Evolutionary conservation across 139 green algal species (phyloP), one percentile per base, ranked within the genome.

Genomic region (Coccomyxa sp.): DNA sequence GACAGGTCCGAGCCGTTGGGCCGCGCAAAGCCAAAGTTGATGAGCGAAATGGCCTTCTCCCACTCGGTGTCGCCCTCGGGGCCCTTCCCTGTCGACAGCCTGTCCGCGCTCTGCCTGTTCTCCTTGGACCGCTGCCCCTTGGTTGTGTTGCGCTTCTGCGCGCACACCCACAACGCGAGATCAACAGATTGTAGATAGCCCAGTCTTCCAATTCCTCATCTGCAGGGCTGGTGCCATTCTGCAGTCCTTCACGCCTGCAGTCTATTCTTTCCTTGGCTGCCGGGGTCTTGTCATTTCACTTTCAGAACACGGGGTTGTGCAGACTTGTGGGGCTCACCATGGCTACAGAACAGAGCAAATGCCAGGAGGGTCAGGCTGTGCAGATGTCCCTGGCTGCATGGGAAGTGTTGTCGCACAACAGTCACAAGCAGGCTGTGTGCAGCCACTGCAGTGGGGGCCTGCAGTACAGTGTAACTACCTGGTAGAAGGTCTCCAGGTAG

Each of bases 401-500:
- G 31, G 24, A 2, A 7, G 34, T 39, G 24, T 38, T 27, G 6
- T 14, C 3, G 31, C 5, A 73, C 24, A 5, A 3, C 2, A 73
- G 68, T 14, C 22, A 5, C 4, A 73, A 73, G 68, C 68, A 73
- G 24, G 2, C 12, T 73, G n/a, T 14, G 24, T 73, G 31, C 68
- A 39, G 29, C 3, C 50, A 31, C 50, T 31, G 5, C 70, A 75
- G 33, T 9, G 10, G 18, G 7, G 8, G 22, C 1, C 18, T 68
- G 27, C 1, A 41, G 24, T 77, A n/a, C n/a, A n/a, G n/a, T n/a
- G n/a, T n/a, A n/a, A n/a, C n/a, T n/a, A n/a, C 79, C 79, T 83
- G 55, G 38, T 88, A 86, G 54, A 87, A 87, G 36, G 70, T 41
- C 55, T 84, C 77, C 36, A 90, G 76, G 71, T 84, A 88, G 68